Base-by-base conservation (phyloP, 257 asterid species). In the Fraxinus americana region DNA sequence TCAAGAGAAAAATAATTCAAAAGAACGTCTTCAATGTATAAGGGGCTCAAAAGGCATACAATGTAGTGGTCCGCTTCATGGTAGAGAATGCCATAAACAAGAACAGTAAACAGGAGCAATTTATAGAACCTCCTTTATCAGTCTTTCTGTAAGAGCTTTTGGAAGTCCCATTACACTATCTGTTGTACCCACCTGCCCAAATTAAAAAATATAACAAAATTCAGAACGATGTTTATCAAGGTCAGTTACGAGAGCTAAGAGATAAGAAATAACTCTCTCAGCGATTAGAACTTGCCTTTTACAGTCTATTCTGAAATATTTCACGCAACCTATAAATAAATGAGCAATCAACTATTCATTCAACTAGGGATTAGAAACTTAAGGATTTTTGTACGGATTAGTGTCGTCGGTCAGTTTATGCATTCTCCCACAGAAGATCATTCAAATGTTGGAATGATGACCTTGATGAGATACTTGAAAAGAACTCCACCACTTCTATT, bases 151-250 rank as follows among this genome's bases (percentile, higher is more conserved):
- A 50, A 95, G 92, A 72, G 80, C 90, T 82, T 84, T 89, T 5
- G 99, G 97, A 14, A 95, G 97, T 81, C 98, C 99, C 98, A 95
- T 95, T 78, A 96, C 98, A 41, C 97, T 90, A 82, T 96, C 99
- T 16, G 94, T 90, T 71, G 89, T 88, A 59, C 98, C 98, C 39
- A 90, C 89, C 98, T 92, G 87, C 70, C 72, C 39, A 30, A 79
- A 66, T 19, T 0, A 80, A 84, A 72, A 71, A 14, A 45, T 38
- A 73, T 2, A 30, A 43, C 14, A 14, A 66, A 54, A 21, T 1
- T 59, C 17, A 38, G 23, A 50, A 67, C 16, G 66, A 29, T 27
- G n/a, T 63, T 23, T 70, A n/a, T 30, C 38, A 12, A n/a, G 54
- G 57, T 36, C 71, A 50, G 34, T 25, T 45, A 71, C 1, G 3